These are phyloP conservation scores for Pseudomonodictys pantanalensis DNA, from an alignment of 495 filamentous ascomycete genomes.

Conservation along the genomic window DNA sequence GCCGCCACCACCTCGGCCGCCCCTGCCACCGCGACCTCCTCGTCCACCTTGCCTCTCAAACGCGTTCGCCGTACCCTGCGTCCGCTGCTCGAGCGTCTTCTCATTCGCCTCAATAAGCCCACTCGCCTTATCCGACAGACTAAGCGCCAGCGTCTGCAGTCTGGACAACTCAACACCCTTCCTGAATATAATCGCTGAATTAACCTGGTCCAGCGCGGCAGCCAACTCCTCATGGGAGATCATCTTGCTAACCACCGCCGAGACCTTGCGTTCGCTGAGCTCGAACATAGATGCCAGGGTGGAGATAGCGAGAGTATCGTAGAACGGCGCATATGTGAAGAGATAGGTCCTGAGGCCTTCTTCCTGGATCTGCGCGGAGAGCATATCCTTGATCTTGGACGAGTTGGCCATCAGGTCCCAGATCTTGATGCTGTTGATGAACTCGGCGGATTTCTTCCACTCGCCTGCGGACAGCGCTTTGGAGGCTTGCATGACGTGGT, in stretches of 20 bases:
- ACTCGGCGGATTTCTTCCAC: conserved; percentile 92
- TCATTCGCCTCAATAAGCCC: conserved; percentile 96
- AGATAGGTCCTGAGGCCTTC: conserved; percentile 97
- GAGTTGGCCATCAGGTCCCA: conserved; percentile 94
- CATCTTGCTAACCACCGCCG: conserved; percentile 97
- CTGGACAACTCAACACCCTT: conserved; percentile 97
- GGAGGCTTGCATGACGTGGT: conserved; percentile 98
- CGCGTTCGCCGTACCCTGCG: conserved; percentile 89
- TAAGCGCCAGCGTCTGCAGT: conserved; percentile 91
- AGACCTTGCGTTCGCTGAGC: conserved; percentile 81
- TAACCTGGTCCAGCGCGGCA: conserved; percentile 96
- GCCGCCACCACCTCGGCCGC: conserved; percentile 66
- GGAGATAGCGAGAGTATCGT: conserved; percentile 86
- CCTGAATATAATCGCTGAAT: conserved; percentile 95
- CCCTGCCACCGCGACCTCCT: conserved; percentile 50
- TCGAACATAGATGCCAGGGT: conserved; percentile 95
- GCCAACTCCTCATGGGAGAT: conserved; percentile 98
- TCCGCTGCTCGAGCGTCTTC: conserved; percentile 92
- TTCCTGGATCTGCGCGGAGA: conserved; percentile 95
- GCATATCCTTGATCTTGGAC: conserved; percentile 91
- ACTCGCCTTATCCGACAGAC: conserved; percentile 91
- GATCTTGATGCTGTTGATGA: conserved; percentile 97
- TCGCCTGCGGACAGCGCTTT: conserved; percentile 94
- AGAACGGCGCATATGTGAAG: conserved; percentile 99
- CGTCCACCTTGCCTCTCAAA: conserved; percentile 84